Evolutionary conservation across 805 yeast genomes (phyloP).

Genomic region (Wickerhamiella azyma): DNA sequence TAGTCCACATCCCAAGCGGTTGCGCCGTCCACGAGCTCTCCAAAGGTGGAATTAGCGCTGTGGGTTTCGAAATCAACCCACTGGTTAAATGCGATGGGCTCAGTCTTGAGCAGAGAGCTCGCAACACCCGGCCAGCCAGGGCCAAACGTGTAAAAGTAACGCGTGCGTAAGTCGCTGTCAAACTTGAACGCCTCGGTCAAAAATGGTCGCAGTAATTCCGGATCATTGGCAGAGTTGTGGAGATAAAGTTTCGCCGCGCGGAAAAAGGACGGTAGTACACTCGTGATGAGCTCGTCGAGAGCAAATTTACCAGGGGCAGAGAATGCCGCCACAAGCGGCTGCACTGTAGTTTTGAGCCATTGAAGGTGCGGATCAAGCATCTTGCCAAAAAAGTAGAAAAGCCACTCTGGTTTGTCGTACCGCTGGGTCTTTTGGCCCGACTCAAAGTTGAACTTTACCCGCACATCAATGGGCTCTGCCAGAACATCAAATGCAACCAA

Average conservation of each 20-base stretch:
- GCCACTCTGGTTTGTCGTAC: conserved; percentile 61
- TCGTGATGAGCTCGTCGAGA: conserved; percentile 31
- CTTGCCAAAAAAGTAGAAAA: conserved; percentile 33
- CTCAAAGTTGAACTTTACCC: conserved; percentile 51
- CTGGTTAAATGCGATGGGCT: conserved; percentile 25
- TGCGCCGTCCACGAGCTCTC: neutral
- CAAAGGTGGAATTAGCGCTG: conserved; percentile 23
- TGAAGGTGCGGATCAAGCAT: conserved; percentile 23
- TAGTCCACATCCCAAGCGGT: conserved; percentile 43
- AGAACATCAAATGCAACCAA: conserved; percentile 34
- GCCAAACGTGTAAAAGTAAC: conserved; percentile 30
- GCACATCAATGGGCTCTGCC: conserved; percentile 32
- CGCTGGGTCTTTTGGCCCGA: conserved; percentile 45
- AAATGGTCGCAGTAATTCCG: conserved; percentile 42
- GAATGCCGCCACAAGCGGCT: conserved; percentile 14
- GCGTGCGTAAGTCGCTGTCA: conserved; percentile 36
- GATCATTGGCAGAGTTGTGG: conserved; percentile 21
- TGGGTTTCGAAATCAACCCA: conserved; percentile 45
- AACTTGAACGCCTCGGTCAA: conserved; percentile 44
- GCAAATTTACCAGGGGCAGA: conserved; percentile 21
- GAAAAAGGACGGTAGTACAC: conserved; percentile 29
- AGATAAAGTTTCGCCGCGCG: conserved; percentile 11
- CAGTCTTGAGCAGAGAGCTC: conserved; percentile 19
- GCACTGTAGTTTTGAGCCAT: conserved; percentile 20
- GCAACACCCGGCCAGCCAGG: conserved; percentile 35